Evolutionary conservation across 2,329 filamentous ascomycete genomes (phyloP).

Genomic region (Rugonectria rugulosa): DNA sequence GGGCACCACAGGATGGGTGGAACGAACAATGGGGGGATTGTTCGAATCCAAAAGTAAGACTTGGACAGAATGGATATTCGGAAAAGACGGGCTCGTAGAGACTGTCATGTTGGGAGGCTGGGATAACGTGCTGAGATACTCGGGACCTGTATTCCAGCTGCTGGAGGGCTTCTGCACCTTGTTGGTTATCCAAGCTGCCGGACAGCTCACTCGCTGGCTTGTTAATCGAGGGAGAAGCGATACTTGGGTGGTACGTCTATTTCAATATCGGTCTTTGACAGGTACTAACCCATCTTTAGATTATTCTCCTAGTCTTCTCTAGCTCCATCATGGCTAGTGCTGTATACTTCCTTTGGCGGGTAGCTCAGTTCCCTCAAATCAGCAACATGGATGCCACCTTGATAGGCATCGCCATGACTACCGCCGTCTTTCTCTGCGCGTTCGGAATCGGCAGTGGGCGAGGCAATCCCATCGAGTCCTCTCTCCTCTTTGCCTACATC

Average conservation of each 20-base stretch:
- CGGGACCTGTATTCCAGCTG: constrained; percentile 92
- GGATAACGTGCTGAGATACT: constrained; percentile 89
- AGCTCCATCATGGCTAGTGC: constrained; percentile 93
- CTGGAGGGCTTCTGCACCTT: constrained; percentile 96
- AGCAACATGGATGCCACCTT: constrained; percentile 90
- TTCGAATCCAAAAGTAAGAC: constrained; percentile 68
- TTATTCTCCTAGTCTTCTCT: constrained; percentile 85
- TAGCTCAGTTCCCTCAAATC: constrained; percentile 92
- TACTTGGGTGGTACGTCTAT: constrained; percentile 84
- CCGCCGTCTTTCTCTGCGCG: constrained; percentile 88
- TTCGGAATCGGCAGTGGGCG: constrained; percentile 94
- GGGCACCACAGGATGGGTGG: constrained; percentile 80
- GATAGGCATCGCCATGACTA: constrained; percentile 92
- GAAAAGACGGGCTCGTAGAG: constrained; percentile 83
- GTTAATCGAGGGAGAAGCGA: constrained; percentile 94
- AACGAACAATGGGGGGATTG: constrained; percentile 76
- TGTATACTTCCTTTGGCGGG: constrained; percentile 95
- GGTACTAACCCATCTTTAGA: constrained; percentile 64
- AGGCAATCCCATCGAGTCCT: constrained; percentile 94
- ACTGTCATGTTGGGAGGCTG: constrained; percentile 82
- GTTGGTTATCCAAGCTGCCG: constrained; percentile 92
- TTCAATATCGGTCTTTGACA: background rate
- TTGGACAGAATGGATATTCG: constrained; percentile 86
- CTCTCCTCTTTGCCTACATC: constrained; percentile 93
- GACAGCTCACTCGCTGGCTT: constrained; percentile 93